phyloP scores from a whole-genome alignment of 495 filamentous ascomycete species.

The Staphylotrichum tortipilum region DNA sequence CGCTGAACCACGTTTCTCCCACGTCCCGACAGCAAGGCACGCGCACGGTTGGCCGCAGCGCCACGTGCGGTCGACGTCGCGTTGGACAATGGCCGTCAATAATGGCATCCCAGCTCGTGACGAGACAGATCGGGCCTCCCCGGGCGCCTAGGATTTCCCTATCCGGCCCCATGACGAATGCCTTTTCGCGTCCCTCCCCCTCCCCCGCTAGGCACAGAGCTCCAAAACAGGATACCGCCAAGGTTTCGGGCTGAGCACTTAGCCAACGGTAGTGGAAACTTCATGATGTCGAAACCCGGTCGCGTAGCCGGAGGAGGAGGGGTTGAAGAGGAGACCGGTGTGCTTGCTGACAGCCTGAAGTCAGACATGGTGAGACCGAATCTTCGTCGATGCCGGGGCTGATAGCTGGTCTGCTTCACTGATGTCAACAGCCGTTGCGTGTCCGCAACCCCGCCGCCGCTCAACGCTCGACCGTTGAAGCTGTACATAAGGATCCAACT shows the following conservation, averaged over 20 bases:
- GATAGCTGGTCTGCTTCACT: neutral
- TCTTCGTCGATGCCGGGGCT: neutral
- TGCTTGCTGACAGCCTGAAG: neutral
- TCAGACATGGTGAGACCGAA: slow-evolving; percentile 1
- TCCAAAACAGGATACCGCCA: neutral
- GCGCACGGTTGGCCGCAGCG: slow-evolving; percentile 5
- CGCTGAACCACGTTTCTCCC: slow-evolving; percentile 13
- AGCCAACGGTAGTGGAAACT: neutral
- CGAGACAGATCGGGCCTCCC: slow-evolving; percentile 1
- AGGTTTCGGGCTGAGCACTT: slow-evolving; percentile 3
- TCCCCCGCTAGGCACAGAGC: neutral
- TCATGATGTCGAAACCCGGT: neutral
- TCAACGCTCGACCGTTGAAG: neutral
- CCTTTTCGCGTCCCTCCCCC: neutral
- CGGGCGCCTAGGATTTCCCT: slow-evolving; percentile 5
- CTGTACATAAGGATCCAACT: neutral
- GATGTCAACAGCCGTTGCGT: neutral
- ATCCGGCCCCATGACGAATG: neutral
- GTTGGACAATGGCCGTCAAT: slow-evolving; percentile 12
- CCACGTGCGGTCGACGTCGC: slow-evolving; percentile 12
- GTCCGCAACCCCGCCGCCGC: neutral
- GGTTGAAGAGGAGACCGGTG: neutral
- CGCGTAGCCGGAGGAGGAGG: neutral
- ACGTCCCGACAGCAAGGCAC: neutral
- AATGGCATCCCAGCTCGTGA: neutral